Percentiles rank a stretch among this genome's conserved stretches.
These are phyloP conservation scores for Alternaria sp. DNA, from an alignment of 2,329 filamentous ascomycete genomes.

Conservation along the genomic window DNA sequence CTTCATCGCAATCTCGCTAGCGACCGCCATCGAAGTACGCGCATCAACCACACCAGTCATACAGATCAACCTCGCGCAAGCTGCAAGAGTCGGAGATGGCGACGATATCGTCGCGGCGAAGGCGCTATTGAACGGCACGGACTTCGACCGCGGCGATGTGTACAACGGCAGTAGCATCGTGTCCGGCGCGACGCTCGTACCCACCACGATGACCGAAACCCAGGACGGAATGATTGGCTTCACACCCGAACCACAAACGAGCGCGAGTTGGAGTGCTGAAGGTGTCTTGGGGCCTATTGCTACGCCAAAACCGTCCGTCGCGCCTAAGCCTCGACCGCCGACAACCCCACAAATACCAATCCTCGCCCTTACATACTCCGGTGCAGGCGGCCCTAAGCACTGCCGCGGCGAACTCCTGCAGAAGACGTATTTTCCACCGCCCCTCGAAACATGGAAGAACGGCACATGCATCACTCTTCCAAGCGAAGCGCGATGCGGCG, in stretches of 20 bases:
- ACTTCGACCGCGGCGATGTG: slow-evolving; percentile 38
- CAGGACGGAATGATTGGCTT: slow-evolving; percentile 35
- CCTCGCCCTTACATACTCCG: slow-evolving; percentile 40
- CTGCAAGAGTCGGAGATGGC: slow-evolving; percentile 26
- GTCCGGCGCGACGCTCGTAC: slow-evolving; percentile 15
- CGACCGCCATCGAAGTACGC: slow-evolving; percentile 37
- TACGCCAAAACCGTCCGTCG: slow-evolving; percentile 18
- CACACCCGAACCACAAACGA: slow-evolving; percentile 22
- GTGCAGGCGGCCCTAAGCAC: slow-evolving; percentile 44
- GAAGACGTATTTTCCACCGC: slow-evolving; percentile 32
- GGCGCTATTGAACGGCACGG: slow-evolving; percentile 36
- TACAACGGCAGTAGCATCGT: slow-evolving; percentile 27
- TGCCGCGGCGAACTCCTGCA: slow-evolving; percentile 42
- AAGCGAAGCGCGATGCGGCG: slow-evolving; percentile 39
- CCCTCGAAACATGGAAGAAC: slow-evolving; percentile 33
- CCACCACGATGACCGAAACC: slow-evolving; percentile 22
- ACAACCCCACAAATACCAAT: slow-evolving; percentile 34
- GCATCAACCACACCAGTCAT: slow-evolving; percentile 28
- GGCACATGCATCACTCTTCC: slow-evolving; percentile 44
- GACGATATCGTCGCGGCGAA: slow-evolving; percentile 28
- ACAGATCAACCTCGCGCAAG: slow-evolving; percentile 36
- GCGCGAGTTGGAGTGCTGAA: slow-evolving; percentile 25
- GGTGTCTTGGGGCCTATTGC: slow-evolving; percentile 31
- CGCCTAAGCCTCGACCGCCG: slow-evolving; percentile 14
- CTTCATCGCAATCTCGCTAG: slow-evolving; percentile 38